Conservation (phyloP, 2,329 filamentous ascomycete genomes). For the Pyrenophora graminea region DNA sequence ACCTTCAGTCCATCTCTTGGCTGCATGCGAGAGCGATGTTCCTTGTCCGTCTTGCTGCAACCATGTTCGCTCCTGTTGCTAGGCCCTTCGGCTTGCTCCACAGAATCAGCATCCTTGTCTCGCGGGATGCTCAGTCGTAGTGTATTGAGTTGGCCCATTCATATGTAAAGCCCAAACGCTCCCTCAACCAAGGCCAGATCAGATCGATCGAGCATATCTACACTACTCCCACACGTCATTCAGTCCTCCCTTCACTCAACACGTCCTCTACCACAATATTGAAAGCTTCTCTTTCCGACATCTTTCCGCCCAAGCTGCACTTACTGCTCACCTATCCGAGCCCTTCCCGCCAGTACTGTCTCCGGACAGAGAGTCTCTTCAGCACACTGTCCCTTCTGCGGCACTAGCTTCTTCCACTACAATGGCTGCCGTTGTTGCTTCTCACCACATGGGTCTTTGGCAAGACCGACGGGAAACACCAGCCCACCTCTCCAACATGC, state of each 20-base stretch:
- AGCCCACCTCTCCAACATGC: conserved; percentile 38
- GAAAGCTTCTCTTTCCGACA: conserved; percentile 26
- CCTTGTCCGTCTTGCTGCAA: conserved; percentile 41
- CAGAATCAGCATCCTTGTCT: conserved; percentile 42
- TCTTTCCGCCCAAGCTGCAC: conserved; percentile 31
- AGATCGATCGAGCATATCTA: conserved; percentile 32
- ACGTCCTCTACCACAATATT: conserved; percentile 24
- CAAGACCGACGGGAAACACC: conserved; percentile 38
- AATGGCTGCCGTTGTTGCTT: conserved; percentile 46
- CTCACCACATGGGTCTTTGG: conserved; percentile 43
- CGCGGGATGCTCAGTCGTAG: conserved; percentile 35
- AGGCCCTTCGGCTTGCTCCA: conserved; percentile 36
- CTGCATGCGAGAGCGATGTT: conserved; percentile 40
- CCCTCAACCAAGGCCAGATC: conserved; percentile 33
- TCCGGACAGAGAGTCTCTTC: conserved; percentile 23
- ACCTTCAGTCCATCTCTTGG: conserved; percentile 40
- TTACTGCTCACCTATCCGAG: conserved; percentile 24
- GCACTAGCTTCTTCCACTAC: conserved; percentile 28
- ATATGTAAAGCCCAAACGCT: conserved; percentile 44
- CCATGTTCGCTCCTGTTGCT: conserved; percentile 37
- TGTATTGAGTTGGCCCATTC: conserved; percentile 31
- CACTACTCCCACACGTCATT: conserved; percentile 41
- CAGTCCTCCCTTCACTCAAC: conserved; percentile 21
- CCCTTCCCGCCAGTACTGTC: conserved; percentile 22
- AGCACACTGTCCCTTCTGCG: conserved; percentile 26